Percentiles rank a stretch among this genome's conserved stretches.
phyloP scores from a whole-genome alignment of 306 rosid genomes.

The Dalbergia cultrata region DNA sequence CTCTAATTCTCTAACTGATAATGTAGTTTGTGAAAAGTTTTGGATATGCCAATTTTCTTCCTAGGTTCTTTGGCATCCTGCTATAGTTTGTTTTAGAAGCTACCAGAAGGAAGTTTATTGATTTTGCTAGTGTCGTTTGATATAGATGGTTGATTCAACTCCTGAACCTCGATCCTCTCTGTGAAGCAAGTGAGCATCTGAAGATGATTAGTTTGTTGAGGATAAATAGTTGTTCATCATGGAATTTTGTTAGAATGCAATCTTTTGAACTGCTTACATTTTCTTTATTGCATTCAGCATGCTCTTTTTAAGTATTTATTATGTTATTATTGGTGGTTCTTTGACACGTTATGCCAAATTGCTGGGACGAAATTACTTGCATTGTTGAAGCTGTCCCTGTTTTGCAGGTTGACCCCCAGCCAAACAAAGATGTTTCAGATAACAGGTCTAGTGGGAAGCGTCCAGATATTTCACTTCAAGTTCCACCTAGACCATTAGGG shows the following conservation, averaged over 20 bases:
- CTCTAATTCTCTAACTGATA: conserved; percentile 11
- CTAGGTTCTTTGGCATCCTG: background rate
- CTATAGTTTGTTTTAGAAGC: background rate
- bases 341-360: conserved; percentile 15
- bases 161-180: conserved; percentile 11
- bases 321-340: background rate
- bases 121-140: conserved; percentile 4
- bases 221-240: conserved; percentile 6
- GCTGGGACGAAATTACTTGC: conserved; percentile 2
- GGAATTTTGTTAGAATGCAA: conserved; percentile 16
- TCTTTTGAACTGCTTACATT: conserved; percentile 35
- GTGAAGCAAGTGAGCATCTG: background rate
- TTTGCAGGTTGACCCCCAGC: conserved; percentile 56
- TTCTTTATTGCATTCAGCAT: conserved; percentile 21
- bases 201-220: conserved; percentile 26
- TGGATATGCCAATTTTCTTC: conserved; percentile 14
- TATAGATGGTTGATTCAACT: conserved; percentile 20
- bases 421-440: conserved; percentile 57
- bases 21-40: conserved; percentile 28
- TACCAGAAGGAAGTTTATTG: background rate
- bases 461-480: conserved; percentile 94
- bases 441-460: conserved; percentile 64
- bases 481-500: conserved; percentile 80
- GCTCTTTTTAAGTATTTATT: conserved; percentile 9
- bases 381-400: conserved; percentile 17